These are phyloP conservation scores for Forsythia suspensa DNA, from an alignment of 257 asterid genomes.

Conservation along the genomic window DNA sequence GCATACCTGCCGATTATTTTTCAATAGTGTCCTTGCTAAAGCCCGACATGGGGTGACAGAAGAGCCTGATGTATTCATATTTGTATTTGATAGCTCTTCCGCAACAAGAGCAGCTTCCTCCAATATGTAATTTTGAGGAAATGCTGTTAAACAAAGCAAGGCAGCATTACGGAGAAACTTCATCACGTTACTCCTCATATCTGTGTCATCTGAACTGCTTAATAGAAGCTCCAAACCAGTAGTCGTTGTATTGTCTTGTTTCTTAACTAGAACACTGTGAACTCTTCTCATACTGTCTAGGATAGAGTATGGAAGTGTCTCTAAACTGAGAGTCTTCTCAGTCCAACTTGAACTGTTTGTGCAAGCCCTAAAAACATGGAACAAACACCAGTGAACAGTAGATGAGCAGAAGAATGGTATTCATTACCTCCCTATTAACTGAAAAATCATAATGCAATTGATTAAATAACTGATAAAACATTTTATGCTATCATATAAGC, in stretches of 20 bases:
- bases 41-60: constrained; percentile 85
- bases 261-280: constrained; percentile 41
- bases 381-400: constrained; percentile 16
- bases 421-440: background rate
- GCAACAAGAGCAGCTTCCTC: constrained; percentile 94
- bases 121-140: constrained; percentile 79
- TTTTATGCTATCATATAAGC: background rate
- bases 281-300: constrained; percentile 58
- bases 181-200: constrained; percentile 72
- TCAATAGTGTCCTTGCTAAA: constrained; percentile 78
- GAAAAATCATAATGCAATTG: background rate
- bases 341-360: constrained; percentile 90
- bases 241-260: constrained; percentile 32
- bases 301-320: constrained; percentile 57
- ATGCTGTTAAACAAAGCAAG: constrained; percentile 69
- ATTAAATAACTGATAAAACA: background rate
- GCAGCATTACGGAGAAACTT: constrained; percentile 78
- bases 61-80: constrained; percentile 46
- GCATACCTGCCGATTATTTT: constrained; percentile 85
- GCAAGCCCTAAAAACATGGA: constrained; percentile 62
- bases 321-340: constrained; percentile 66
- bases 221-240: constrained; percentile 56
- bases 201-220: constrained; percentile 50
- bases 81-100: constrained; percentile 84
- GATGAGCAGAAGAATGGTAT: constrained; percentile 13